Base-by-base conservation (phyloP, 495 filamentous ascomycete species). In the Lophium mytilinum region DNA sequence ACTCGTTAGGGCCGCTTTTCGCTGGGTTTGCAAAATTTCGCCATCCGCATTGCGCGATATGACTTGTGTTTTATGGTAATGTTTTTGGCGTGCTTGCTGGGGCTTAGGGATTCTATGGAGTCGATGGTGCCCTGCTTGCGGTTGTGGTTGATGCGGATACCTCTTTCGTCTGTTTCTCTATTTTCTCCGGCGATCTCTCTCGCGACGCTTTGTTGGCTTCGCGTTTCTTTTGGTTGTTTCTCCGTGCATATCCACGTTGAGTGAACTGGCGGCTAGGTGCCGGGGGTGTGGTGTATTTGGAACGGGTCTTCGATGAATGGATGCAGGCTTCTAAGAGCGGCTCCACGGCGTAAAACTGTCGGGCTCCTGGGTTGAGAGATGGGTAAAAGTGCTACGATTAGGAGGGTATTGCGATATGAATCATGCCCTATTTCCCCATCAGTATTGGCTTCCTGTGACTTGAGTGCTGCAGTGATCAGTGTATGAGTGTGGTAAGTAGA, bases 71-170 rank as follows among this genome's bases (percentile, higher is more conserved):
- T 34, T 51, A 39, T 41, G 36, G 51, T 48, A 19, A 49, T 60
- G 52, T 53, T 30, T 30, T 59, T 12, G 56, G 42, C 42, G 10
- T 34, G 15, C 40, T 37, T n/a, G 47, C 33, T 33, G 40, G 35
- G 50, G 17, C 9, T 14, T 37, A 18, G 50, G 49, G 17, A 33
- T 52, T 41, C n/a, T 37, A 30, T 41, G 52, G 57, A 49, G 52
- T 59, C 41, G 56, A 51, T 12, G 61, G 57, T 51, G 15, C 45
- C 34, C 53, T 54, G 49, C 41, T 51, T 47, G 15, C 30, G 2
- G 24, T 47, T 58, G 60, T 64, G 45, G 52, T 54, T 48, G 58
- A 21, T 47, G 62, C 62, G 62, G 55, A 65, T 65, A 61, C 58
- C 58, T 65, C 46, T 65, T 58, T 60, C 57, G 50, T 40, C 51